Evolutionary conservation across 768 basidiomycete species (phyloP).

Genomic region (Mycena capillaripes): DNA sequence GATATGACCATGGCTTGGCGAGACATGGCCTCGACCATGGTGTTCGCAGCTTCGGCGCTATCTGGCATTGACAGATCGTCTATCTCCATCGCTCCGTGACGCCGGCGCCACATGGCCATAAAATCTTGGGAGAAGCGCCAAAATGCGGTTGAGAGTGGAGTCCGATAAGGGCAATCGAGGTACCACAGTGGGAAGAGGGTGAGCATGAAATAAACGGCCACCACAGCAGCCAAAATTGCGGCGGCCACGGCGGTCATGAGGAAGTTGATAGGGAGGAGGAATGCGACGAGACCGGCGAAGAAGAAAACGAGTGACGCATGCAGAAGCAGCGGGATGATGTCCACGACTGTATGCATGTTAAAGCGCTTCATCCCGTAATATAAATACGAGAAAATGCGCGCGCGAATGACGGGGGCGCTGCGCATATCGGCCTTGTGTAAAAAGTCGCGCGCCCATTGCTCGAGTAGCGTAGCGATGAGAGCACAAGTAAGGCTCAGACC

Average conservation of each 20-base stretch:
- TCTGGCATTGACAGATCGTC: neutral
- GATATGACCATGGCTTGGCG: neutral
- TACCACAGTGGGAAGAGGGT: conserved; percentile 30
- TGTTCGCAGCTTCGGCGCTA: neutral
- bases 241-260: conserved; percentile 4
- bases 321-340: conserved; percentile 32
- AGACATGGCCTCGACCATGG: conserved; percentile 10
- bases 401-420: conserved; percentile 7
- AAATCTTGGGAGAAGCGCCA: neutral
- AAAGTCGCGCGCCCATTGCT: conserved; percentile 9
- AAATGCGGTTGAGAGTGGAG: conserved; percentile 13
- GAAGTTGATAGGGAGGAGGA: conserved; percentile 14
- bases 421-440: conserved; percentile 6
- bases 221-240: neutral
- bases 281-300: conserved; percentile 32
- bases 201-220: conserved; percentile 15
- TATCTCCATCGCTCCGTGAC: too few species aligned
- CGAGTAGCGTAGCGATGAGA: neutral
- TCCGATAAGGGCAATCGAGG: conserved; percentile 35
- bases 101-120: neutral
- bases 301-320: conserved; percentile 33
- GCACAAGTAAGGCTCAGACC: conserved; percentile 5
- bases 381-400: conserved; percentile 17
- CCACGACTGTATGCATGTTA: conserved; percentile 9
- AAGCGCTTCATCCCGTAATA: conserved; percentile 21